Evolutionary conservation across 1,139 yeast genomes (phyloP), one percentile per base, ranked within the genome.

Genomic region (Kodamaea sp.): DNA sequence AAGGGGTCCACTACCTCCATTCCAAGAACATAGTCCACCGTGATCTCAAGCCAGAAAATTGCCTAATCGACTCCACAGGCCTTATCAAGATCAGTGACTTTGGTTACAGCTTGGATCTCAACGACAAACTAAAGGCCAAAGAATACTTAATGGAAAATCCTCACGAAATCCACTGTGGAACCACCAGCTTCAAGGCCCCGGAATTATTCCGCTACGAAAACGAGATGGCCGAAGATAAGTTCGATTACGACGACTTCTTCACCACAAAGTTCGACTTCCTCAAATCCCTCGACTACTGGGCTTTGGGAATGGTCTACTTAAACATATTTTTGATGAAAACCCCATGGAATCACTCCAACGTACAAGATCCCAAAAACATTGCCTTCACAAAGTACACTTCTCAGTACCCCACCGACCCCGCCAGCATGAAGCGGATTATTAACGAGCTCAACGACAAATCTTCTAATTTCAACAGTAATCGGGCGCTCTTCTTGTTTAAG

Each of bases 1-100:
- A 60, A 31, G 80, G 76, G 0, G 73, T 76, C 6, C 56, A 62
- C 26, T 72, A 53, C 42, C 51, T 77, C 23, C 83, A 77, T 47
- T 39, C 54, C 5, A 53, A 61, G 15, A 54, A 57, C 12, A 66
- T 77, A 4, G 71, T 63, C 4, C 83, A 77, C 48, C 54, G 81
- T 11, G 83, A 77, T 46, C 54, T 77, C 29, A 77, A 77, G 47
- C 81, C 81, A 1, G 82, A 76, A 44, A 77, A 77, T 47, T 61
- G 71, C 23, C 48, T 77, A 22, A 64, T 76, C 25, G 78, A 70
- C 44, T 51, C 50, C 6, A 47, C 56, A 8, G 83, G 83, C 0
- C 52, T 55, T 2, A 54, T 76, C 12, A 70, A 72, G 36, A 61
- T 75, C 25, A 61, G 70, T 15, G 83, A 77, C 50, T 77, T 77